phyloP scores from a whole-genome alignment of 2,329 filamentous ascomycete species.

The Sporothrix sp. region DNA sequence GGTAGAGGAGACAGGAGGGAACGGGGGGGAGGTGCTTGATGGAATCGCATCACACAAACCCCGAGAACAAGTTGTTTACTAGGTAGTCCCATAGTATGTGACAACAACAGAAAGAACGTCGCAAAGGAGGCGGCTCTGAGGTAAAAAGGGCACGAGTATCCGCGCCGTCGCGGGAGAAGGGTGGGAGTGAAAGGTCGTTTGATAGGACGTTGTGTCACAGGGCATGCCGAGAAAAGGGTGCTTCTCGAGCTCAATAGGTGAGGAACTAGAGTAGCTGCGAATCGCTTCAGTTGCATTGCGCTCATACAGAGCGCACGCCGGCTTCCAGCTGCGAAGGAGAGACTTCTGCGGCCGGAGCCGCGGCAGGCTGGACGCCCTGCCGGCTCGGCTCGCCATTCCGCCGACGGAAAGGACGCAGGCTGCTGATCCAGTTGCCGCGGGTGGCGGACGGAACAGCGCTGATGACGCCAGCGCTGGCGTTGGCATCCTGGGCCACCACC shows the following conservation, averaged over 20 bases:
- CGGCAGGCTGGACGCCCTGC: conserved; percentile 11
- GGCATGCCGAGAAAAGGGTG: too few relatives aligned
- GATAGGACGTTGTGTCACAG: too few relatives aligned
- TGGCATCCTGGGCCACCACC: not conserved
- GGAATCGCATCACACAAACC: not conserved
- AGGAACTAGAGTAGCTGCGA: too few relatives aligned
- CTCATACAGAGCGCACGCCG: conserved; percentile 18
- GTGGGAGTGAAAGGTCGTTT: too few relatives aligned
- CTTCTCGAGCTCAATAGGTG: too few relatives aligned
- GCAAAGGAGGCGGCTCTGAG: too few relatives aligned
- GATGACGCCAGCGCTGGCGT: not conserved
- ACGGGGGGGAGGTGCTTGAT: not conserved
- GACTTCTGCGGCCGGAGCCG: conserved; percentile 21
- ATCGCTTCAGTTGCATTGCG: too few relatives aligned
- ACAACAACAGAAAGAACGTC: too few relatives aligned
- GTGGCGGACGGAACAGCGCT: not conserved
- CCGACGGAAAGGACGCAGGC: conserved; percentile 6
- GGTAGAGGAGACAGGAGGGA: not conserved
- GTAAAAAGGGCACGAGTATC: too few relatives aligned
- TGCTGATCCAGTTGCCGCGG: conserved; percentile 7
- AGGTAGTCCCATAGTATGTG: too few relatives aligned
- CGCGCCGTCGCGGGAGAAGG: too few relatives aligned
- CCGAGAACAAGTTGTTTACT: conserved; percentile 4
- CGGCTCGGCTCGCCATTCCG: conserved; percentile 3
- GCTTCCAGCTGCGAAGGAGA: conserved; percentile 28